Percentiles rank a stretch among this genome's conserved stretches.
phyloP scores from a whole-genome alignment of 2,329 filamentous ascomycete species.

The Talaromyces sp. region DNA sequence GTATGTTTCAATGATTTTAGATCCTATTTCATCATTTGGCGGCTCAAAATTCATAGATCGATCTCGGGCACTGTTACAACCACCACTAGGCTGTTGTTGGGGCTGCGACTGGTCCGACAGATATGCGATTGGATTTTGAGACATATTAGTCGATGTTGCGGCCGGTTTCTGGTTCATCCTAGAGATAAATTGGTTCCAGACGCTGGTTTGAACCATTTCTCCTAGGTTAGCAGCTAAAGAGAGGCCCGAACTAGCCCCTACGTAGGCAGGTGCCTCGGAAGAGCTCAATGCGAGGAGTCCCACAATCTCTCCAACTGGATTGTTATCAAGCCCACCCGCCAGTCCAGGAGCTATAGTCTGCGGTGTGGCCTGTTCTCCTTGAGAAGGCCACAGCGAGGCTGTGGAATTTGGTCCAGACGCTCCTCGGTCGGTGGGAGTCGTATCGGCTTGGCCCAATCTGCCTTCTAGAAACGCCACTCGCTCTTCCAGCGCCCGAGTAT shows the following conservation, averaged over 20 bases:
- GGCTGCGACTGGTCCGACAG: conserved; percentile 15
- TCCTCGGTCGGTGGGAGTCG: conserved; percentile 13
- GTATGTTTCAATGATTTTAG: conserved; percentile 50
- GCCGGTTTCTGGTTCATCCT: conserved; percentile 24
- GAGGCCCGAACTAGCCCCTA: conserved; percentile 54
- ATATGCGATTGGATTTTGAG: conserved; percentile 6
- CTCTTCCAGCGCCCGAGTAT: conserved; percentile 48
- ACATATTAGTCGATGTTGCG: conserved; percentile 17
- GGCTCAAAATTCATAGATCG: conserved; percentile 47
- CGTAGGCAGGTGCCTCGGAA: conserved; percentile 52
- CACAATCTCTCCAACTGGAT: conserved; percentile 50
- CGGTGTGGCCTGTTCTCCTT: conserved; percentile 19
- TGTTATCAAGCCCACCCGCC: conserved; percentile 28
- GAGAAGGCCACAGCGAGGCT: conserved; percentile 29
- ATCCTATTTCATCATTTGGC: conserved; percentile 51
- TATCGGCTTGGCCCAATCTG: conserved; percentile 25
- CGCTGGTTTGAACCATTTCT: conserved; percentile 58
- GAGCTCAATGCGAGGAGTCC: conserved; percentile 52
- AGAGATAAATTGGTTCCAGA: conserved; percentile 55
- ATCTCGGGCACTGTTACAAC: conserved; percentile 26
- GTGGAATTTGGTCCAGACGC: conserved; percentile 15
- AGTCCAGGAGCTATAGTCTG: conserved; percentile 21
- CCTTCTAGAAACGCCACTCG: conserved; percentile 47
- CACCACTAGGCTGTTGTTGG: conserved; percentile 9
- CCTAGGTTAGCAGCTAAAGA: conserved; percentile 54